Conservation (phyloP, 331 rosid species). For the Quercus lobata region DNA sequence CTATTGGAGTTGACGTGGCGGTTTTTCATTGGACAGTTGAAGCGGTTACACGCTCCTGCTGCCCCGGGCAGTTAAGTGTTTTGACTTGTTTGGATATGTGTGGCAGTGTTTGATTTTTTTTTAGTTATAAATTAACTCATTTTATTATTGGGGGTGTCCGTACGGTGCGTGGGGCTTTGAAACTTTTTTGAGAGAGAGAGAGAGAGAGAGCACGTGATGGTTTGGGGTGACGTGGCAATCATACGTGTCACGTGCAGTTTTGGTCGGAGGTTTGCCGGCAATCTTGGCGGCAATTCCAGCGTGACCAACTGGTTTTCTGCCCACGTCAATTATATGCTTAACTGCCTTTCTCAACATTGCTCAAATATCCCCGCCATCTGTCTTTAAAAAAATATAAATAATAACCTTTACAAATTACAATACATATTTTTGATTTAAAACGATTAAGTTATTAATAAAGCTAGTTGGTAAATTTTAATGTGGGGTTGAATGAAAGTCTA, state of each 20-base stretch:
- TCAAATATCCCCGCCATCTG: too few species aligned
- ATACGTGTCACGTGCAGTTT: not conserved
- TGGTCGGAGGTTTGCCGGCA: constrained; percentile 15
- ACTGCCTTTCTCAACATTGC: not conserved
- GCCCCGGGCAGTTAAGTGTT: too few species aligned
- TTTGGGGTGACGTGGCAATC: not conserved
- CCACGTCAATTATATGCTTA: constrained; percentile 6
- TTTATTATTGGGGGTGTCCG: not conserved
- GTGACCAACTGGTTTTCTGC: not conserved
- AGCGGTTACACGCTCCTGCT: too few species aligned
- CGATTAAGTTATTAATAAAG: too few species aligned
- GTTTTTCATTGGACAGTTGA: not conserved
- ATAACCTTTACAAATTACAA: too few species aligned
- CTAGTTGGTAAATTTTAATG: too few species aligned
- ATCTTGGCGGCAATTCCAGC: constrained; percentile 22
- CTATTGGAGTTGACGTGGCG: not conserved
- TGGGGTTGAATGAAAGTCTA: too few species aligned
- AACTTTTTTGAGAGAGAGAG: too few species aligned
- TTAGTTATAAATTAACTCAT: too few species aligned
- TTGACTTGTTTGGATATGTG: too few species aligned
- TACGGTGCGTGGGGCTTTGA: constrained; percentile 5
- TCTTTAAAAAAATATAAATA: too few species aligned
- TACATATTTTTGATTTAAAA: too few species aligned
- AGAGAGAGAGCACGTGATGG: not conserved
- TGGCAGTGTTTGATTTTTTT: not conserved